Conservation (phyloP, 208 protist genomes). For the Trypanosoma cruzi region DNA sequence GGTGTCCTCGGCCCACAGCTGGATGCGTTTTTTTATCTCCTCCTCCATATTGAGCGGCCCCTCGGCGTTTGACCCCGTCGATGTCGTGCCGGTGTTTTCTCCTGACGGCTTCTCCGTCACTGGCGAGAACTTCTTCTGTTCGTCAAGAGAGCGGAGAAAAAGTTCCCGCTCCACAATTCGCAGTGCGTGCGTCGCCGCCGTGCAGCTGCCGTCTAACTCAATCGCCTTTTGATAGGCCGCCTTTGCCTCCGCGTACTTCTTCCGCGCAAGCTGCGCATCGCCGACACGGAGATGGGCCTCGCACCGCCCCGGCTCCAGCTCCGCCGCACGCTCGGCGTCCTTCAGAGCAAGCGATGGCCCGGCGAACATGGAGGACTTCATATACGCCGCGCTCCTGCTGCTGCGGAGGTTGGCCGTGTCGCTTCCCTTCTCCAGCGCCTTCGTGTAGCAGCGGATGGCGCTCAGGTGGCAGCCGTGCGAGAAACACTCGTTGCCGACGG, state of each 20-base stretch:
- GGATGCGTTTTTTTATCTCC: slow-evolving; percentile 17
- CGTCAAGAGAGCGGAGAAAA: slow-evolving; percentile 34
- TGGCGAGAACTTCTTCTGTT: slow-evolving; percentile 16
- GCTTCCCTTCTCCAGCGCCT: slow-evolving; percentile 54
- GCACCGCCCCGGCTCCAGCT: slow-evolving; percentile 74
- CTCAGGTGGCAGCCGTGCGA: slow-evolving; percentile 50
- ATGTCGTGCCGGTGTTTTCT: slow-evolving; percentile 13
- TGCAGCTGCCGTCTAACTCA: slow-evolving; percentile 51
- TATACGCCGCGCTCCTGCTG: slow-evolving; percentile 88
- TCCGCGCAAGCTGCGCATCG: slow-evolving; percentile 88
- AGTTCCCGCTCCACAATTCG: slow-evolving; percentile 42
- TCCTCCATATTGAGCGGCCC: slow-evolving; percentile 4
- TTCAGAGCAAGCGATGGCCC: slow-evolving; percentile 80
- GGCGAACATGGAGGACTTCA: slow-evolving; percentile 68
- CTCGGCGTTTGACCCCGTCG: neutral
- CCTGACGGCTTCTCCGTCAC: neutral
- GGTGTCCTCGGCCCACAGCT: slow-evolving; percentile 56
- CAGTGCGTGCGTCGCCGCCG: slow-evolving; percentile 39
- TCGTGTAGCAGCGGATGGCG: slow-evolving; percentile 89
- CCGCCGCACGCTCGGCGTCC: slow-evolving; percentile 81
- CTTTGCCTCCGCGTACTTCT: slow-evolving; percentile 87
- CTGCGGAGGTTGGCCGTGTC: slow-evolving; percentile 79
- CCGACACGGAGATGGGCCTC: slow-evolving; percentile 85
- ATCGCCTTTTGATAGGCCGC: slow-evolving; percentile 66
- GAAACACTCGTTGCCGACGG: slow-evolving; percentile 83